Base-by-base conservation (phyloP, 2,329 filamentous ascomycete species). In the Fusarium kyushuense region DNA sequence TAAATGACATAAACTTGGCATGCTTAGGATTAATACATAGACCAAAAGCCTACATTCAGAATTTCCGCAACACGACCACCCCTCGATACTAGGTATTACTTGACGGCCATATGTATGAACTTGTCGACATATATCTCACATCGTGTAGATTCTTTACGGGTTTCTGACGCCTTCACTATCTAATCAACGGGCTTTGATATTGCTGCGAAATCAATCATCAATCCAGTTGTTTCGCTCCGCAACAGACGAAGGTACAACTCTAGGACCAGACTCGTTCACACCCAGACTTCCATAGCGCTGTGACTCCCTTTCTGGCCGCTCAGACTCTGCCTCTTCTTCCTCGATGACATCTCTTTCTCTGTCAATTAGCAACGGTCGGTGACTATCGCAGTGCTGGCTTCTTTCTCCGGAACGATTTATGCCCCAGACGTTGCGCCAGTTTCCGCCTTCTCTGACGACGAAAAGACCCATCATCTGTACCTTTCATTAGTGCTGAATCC, bases 371-470 rank as follows among this genome's bases (percentile, higher is more conserved):
- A 79, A 67, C 1, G 74, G 73, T 3, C 72, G 73, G 12, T 59
- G 56, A 33, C 59, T 72, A 45, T 72, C 74, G 13, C 46, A 52
- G 14, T 58, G 49, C 16, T 57, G 60, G n/a, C 29, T 35, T 41
- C 42, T n/a, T 25, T 63, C 48, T 23, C 49, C 29, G 19, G 21
- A 54, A 7, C 42, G 46, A 13, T 57, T 48, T 8, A 58, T 64
- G n/a, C 72, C 55, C 65, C 74, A 75, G 1, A 69, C 63, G 13
- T 67, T 76, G 73, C 76, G 78, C 76, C 77, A 78, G 14, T 59
- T 70, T 3, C 69, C 64, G 16, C 74, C 69, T 4, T 78, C 71
- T 33, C 69, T 74, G 57, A 74, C 74, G n/a, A 77, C 54, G 9
- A 78, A 54, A 5, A 80, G 68, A 2, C 75, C 73, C 10, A 78